Evolutionary conservation across 2,329 filamentous ascomycete species (phyloP).

Genomic region (Mollisia scopiformis): DNA sequence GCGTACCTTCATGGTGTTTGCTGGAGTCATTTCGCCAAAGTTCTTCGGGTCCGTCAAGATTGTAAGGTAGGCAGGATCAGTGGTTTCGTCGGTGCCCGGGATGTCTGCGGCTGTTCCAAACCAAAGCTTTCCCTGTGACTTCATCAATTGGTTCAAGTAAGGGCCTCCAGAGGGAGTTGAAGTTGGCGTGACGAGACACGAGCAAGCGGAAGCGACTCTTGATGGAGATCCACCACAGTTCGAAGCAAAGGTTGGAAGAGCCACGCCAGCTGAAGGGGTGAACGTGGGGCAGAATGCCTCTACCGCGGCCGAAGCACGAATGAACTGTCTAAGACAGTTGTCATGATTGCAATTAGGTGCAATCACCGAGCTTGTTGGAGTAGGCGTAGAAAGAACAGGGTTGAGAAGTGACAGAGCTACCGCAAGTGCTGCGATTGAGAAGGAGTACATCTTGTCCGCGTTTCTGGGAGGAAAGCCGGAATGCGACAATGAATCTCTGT

Average conservation of each 20-base stretch:
- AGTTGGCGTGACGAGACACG: constrained; percentile 29
- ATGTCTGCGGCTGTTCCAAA: constrained; percentile 10
- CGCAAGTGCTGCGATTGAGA: neutral
- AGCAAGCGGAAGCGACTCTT: constrained; percentile 34
- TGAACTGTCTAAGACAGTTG: constrained; percentile 39
- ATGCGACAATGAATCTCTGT: neutral
- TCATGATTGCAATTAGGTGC: constrained; percentile 37
- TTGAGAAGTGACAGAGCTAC: neutral
- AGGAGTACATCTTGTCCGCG: constrained; percentile 3
- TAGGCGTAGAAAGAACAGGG: neutral
- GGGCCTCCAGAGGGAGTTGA: neutral
- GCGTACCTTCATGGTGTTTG: constrained; percentile 9
- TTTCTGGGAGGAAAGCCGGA: neutral
- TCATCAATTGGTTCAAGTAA: constrained; percentile 1
- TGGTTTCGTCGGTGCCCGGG: neutral
- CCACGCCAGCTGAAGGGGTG: neutral
- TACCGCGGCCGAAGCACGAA: constrained; percentile 28
- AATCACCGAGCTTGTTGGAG: constrained; percentile 7
- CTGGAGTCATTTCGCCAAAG: constrained; percentile 4
- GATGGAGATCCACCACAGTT: constrained; percentile 32
- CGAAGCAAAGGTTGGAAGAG: constrained; percentile 30
- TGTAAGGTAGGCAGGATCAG: neutral
- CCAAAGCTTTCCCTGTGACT: constrained; percentile 2
- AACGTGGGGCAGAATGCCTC: constrained; percentile 30
- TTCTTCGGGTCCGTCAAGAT: neutral